Conservation (phyloP, 352 stramenopile genomes). For the Pythium coloratum region DNA sequence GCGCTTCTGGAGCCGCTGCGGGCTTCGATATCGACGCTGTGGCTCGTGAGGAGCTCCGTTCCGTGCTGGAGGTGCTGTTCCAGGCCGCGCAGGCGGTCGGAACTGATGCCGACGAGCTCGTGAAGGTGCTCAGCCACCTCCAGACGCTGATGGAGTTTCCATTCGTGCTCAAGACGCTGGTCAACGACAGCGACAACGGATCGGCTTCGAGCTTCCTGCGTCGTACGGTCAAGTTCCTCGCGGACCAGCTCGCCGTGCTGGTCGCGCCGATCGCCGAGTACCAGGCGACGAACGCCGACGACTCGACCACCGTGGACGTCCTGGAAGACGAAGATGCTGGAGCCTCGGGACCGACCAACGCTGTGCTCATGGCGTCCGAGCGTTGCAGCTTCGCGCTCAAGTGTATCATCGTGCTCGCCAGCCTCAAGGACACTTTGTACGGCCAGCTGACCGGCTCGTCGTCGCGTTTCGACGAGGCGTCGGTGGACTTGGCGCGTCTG, state of each 20-base stretch:
- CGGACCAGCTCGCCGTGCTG: conserved; percentile 40
- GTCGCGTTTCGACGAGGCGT: neutral
- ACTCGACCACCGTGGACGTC: neutral
- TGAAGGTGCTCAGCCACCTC: conserved; percentile 49
- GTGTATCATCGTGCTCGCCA: conserved; percentile 60
- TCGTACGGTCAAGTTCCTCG: conserved; percentile 53
- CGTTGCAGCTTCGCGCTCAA: conserved; percentile 73
- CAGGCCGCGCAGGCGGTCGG: conserved; percentile 2
- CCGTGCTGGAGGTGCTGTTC: conserved; percentile 40
- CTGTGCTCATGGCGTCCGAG: conserved; percentile 72
- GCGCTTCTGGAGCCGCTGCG: neutral
- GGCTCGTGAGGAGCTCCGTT: conserved; percentile 41
- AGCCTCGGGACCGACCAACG: conserved; percentile 46
- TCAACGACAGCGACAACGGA: conserved; percentile 26
- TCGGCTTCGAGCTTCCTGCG: conserved; percentile 26
- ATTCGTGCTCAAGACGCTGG: conserved; percentile 48
- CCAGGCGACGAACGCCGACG: conserved; percentile 15
- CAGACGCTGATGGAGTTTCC: conserved; percentile 63
- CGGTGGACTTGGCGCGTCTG: conserved; percentile 42
- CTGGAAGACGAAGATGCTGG: conserved; percentile 18
- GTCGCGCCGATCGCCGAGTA: conserved; percentile 28
- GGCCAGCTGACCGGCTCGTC: conserved; percentile 28
- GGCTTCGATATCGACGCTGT: conserved; percentile 17
- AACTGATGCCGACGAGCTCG: conserved; percentile 29
- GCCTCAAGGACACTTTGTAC: conserved; percentile 62